Evolutionary conservation across 495 filamentous ascomycete genomes (phyloP).

Genomic region (Aspergillus affinis): DNA sequence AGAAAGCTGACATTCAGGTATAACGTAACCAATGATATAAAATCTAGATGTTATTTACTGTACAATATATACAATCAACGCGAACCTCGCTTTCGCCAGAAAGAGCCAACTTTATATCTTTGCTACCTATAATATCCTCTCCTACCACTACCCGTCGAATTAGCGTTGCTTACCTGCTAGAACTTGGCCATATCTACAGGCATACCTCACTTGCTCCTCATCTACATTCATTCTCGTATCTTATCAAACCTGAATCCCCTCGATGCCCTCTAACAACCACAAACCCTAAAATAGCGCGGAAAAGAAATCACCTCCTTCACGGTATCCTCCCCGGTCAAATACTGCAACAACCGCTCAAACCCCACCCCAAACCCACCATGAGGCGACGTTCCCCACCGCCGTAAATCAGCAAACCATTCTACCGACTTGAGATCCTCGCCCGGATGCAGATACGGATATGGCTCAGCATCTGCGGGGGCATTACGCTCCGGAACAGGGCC

Average conservation of each 20-base stretch:
- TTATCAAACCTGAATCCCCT: too few species aligned
- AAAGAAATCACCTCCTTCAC: constrained; percentile 1
- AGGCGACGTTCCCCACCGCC: constrained; percentile 4
- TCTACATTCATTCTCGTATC: too few species aligned
- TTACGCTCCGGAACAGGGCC: background rate
- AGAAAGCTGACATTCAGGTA: too few species aligned
- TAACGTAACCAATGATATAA: constrained; percentile 20
- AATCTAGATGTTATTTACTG: constrained; percentile 2
- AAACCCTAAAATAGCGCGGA: constrained; percentile 1
- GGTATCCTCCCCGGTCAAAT: background rate
- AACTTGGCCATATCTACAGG: too few species aligned
- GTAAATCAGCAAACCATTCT: constrained; percentile 5
- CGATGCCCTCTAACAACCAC: constrained; percentile 1
- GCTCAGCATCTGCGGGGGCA: background rate
- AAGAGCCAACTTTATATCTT: too few species aligned
- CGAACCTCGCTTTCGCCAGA: too few species aligned
- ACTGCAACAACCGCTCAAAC: constrained; percentile 2
- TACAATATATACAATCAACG: too few species aligned
- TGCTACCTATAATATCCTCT: too few species aligned
- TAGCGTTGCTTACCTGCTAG: too few species aligned
- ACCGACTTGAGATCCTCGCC: background rate
- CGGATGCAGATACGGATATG: constrained; percentile 5
- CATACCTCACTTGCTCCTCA: too few species aligned
- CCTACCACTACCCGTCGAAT: too few species aligned
- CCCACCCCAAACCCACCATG: constrained; percentile 3